A percentile compares a stretch with the other conserved stretches of the same genome.
Conservation (phyloP, 305 asterid species). For the Rubia occidens region DNA sequence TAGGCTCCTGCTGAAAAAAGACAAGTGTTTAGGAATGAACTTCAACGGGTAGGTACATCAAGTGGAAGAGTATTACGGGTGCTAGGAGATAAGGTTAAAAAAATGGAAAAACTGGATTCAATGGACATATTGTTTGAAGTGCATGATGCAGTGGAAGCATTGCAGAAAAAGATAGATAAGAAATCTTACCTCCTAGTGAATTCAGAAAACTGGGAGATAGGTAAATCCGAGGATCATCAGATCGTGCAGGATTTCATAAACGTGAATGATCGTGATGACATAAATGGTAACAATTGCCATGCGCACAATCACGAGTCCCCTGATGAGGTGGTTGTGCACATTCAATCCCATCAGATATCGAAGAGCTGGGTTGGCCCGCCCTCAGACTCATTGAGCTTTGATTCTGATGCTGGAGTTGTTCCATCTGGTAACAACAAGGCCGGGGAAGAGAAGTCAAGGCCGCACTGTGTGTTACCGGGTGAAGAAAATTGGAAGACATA, state of each 20-base stretch:
- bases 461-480: conserved; percentile 9
- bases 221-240: conserved; percentile 16
- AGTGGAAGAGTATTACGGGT: conserved; percentile 32
- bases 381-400: neutral
- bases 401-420: conserved; percentile 15
- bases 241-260: conserved; percentile 19
- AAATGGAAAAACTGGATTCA: conserved; percentile 33
- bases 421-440: neutral
- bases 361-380: conserved; percentile 26
- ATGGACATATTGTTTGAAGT: conserved; percentile 29
- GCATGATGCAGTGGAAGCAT: conserved; percentile 36
- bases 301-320: conserved; percentile 17
- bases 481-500: conserved; percentile 26
- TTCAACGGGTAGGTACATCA: conserved; percentile 32
- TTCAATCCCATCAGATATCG: conserved; percentile 20
- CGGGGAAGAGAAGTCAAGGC: neutral
- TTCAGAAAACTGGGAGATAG: conserved; percentile 38
- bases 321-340: conserved; percentile 24
- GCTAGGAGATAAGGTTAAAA: conserved; percentile 33
- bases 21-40: conserved; percentile 33
- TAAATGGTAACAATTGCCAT: conserved; percentile 5
- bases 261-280: conserved; percentile 12
- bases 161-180: conserved; percentile 35
- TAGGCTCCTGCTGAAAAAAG: conserved; percentile 41
- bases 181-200: conserved; percentile 41